Evolutionary conservation across 169 alveolate species (phyloP).

Genomic region (Plasmodium malariae): DNA sequence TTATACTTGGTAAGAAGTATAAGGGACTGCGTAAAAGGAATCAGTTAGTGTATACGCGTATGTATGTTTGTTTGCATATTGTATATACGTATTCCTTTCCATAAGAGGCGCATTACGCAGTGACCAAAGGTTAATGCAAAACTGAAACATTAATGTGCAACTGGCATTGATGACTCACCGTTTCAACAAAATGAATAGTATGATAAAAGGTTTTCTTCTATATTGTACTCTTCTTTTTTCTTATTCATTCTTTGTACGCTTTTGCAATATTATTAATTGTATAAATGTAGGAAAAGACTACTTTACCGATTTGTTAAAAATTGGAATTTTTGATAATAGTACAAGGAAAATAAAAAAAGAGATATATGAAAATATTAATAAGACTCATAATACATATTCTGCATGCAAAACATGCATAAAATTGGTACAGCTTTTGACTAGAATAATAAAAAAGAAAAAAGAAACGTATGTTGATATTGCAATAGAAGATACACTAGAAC

Average conservation of each 20-base stretch:
- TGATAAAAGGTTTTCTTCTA: neutral
- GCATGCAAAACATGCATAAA: conserved; percentile 64
- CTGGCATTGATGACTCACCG: neutral
- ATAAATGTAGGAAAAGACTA: conserved; percentile 11
- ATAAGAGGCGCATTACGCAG: too few species aligned
- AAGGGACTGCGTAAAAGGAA: too few species aligned
- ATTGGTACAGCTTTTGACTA: conserved; percentile 21
- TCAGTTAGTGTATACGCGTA: too few species aligned
- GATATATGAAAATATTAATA: conserved; percentile 26
- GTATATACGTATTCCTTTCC: too few species aligned
- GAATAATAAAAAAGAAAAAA: conserved; percentile 52
- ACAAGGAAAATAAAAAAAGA: conserved; percentile 55
- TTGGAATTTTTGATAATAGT: conserved; percentile 42
- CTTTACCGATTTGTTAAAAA: conserved; percentile 19
- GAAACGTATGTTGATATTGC: conserved; percentile 50
- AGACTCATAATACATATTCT: conserved; percentile 38
- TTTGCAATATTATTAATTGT: neutral
- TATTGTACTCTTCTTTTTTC: neutral
- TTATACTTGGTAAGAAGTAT: too few species aligned
- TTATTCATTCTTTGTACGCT: neutral
- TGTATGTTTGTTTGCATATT: too few species aligned
- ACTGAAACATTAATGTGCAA: neutral
- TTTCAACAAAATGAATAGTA: neutral
- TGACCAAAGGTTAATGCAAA: neutral
- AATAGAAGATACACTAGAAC: conserved; percentile 59